Evolutionary conservation across 768 basidiomycete species (phyloP), one percentile per base, ranked within the genome.

Genomic region (Mycena galopus): DNA sequence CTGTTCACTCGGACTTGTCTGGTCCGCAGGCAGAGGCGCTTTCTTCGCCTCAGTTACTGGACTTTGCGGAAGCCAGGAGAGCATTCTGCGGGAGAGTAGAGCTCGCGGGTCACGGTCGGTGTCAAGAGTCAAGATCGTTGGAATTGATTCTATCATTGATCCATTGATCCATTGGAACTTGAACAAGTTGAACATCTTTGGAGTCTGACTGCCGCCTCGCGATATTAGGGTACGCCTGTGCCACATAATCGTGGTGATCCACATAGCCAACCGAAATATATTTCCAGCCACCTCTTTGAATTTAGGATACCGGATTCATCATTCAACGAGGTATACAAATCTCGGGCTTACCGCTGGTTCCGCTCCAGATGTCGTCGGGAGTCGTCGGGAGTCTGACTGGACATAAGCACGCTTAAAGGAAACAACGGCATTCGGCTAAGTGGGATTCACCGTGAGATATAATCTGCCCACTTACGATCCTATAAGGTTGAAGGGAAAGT

Each of bases 321-420:
- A n/a, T n/a, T n/a, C n/a, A n/a, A n/a, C n/a, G n/a, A n/a, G n/a
- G n/a, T n/a, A 81, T 19, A 87, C 86, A 69, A 87, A 88, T 23
- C 87, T 82, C 16, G 84, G 79, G 19, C 80, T 78, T n/a, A 84
- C 78, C 82, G 55, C 77, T 73, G 25, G 77, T 78, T 51, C 81
- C 81, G 2, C 78, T 65, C 86, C 85, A 89, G 35, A 80, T 80
- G 75, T n/a, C n/a, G n/a, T n/a, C n/a, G n/a, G n/a, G n/a, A n/a
- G n/a, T 32, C 86, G 72, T 82, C 78, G 9, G 88, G 88, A 2
- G 88, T 88, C 69, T 86, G 86, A 3, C 86, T 84, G 16, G 86
- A 85, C 12, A 88, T 78, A 65, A 89, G 87, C 33, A 84, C 82
- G 32, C 82, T 86, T 37, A n/a, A n/a, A n/a, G n/a, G n/a, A n/a